Percentiles rank a stretch among this genome's conserved stretches.
Conservation (phyloP, 331 rosid species). For the Malus hybrid region DNA sequence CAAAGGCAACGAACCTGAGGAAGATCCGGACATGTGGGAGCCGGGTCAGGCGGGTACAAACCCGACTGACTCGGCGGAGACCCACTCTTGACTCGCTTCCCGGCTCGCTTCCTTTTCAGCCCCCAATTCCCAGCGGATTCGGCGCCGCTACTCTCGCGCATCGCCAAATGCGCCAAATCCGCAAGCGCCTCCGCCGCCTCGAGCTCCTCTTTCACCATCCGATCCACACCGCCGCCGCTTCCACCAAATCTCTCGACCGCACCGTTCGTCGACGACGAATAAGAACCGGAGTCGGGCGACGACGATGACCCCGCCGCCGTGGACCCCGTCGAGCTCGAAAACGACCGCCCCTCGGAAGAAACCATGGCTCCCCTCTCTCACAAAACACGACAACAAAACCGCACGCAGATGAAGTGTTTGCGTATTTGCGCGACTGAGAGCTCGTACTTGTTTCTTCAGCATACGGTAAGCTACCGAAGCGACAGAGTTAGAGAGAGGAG, state of each 20-base stretch:
- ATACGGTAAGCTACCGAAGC: background rate
- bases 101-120: constrained; percentile 26
- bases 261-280: constrained; percentile 4
- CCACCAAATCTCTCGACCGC: background rate
- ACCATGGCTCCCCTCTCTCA: background rate
- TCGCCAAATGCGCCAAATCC: constrained; percentile 60
- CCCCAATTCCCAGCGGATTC: constrained; percentile 26
- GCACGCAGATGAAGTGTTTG: background rate
- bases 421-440: background rate
- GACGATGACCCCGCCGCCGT: background rate
- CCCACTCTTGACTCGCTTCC: constrained; percentile 34
- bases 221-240: constrained; percentile 28
- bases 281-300: background rate
- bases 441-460: background rate
- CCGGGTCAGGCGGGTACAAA: constrained; percentile 12
- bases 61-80: constrained; percentile 33
- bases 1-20: constrained; percentile 29
- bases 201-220: constrained; percentile 59
- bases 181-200: constrained; percentile 97
- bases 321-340: constrained; percentile 11
- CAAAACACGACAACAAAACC: background rate
- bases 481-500: background rate
- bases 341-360: background rate
- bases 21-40: constrained; percentile 29
- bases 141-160: constrained; percentile 29